Conservation (phyloP, 179 eudicot genomes). For the Beta lomatogona region DNA sequence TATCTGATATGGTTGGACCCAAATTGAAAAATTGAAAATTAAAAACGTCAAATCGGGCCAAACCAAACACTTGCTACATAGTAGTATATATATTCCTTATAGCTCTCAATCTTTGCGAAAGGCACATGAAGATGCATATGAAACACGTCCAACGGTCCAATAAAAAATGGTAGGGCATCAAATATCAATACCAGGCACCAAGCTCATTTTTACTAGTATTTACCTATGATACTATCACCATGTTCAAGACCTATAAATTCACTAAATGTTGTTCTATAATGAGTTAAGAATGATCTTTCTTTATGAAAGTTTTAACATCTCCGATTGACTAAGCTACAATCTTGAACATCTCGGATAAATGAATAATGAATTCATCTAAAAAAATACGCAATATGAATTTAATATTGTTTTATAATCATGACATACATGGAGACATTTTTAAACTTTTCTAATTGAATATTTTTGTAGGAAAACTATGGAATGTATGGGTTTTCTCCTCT, state of each 20-base stretch:
- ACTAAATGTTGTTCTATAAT: too few relatives aligned
- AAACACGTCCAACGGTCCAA: neutral
- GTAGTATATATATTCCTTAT: neutral
- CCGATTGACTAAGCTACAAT: neutral
- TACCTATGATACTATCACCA: too few relatives aligned
- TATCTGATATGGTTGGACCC: neutral
- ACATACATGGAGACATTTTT: too few relatives aligned
- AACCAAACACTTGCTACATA: neutral
- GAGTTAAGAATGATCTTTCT: neutral
- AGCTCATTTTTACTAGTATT: neutral
- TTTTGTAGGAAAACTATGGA: too few relatives aligned
- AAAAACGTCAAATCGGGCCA: slow-evolving; percentile 20
- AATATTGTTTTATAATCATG: too few relatives aligned
- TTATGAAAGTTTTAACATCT: neutral
- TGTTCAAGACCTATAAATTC: neutral
- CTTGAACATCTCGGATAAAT: too few relatives aligned
- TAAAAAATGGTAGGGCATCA: neutral
- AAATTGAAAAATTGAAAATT: neutral
- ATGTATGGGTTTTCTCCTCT: too few relatives aligned
- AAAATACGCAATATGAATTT: too few relatives aligned
- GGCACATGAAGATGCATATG: slow-evolving; percentile 13
- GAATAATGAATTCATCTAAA: too few relatives aligned
- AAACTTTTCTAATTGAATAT: too few relatives aligned
- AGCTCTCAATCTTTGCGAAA: slow-evolving; percentile 4
- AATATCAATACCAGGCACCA: neutral